A percentile compares a stretch with the other conserved stretches of the same genome.
phyloP scores from a whole-genome alignment of 495 filamentous ascomycete species.

The Penicillium steckii region DNA sequence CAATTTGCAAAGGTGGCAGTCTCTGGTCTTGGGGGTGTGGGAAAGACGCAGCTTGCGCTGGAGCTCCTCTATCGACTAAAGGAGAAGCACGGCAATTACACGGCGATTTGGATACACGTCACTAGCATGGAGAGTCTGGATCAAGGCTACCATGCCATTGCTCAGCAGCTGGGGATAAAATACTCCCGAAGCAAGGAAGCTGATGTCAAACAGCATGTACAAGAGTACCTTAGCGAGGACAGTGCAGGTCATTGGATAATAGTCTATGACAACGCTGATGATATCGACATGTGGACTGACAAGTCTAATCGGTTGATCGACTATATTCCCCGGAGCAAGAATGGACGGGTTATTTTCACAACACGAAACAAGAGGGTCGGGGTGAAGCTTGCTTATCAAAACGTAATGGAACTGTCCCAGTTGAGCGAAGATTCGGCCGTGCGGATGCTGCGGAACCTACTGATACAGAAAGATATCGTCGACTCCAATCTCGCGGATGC shows the following conservation, averaged over 20 bases:
- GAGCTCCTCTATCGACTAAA: conserved; percentile 42
- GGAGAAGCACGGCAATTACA: conserved; percentile 35
- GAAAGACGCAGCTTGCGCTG: conserved; percentile 54
- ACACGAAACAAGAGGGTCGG: conserved; percentile 32
- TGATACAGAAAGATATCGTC: conserved; percentile 24
- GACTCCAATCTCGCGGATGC: conserved; percentile 9
- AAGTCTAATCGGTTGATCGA: background rate
- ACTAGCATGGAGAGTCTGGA: conserved; percentile 39
- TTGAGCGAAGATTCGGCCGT: conserved; percentile 24
- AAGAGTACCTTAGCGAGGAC: conserved; percentile 25
- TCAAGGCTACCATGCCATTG: conserved; percentile 45
- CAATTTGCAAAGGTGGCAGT: conserved; percentile 24
- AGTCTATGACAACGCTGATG: conserved; percentile 43
- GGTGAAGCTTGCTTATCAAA: conserved; percentile 7
- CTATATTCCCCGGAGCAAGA: conserved; percentile 25
- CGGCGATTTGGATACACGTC: conserved; percentile 51
- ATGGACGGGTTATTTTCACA: conserved; percentile 39
- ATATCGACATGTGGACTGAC: conserved; percentile 29
- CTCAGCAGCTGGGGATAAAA: conserved; percentile 15
- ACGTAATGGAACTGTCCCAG: conserved; percentile 26
- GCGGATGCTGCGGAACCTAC: conserved; percentile 17
- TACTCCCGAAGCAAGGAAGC: background rate
- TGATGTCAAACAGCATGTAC: conserved; percentile 20
- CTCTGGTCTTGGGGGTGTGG: conserved; percentile 46
- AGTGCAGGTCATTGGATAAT: conserved; percentile 35